Conservation (phyloP, 2,329 filamentous ascomycete species). For the Colletotrichum tofieldiae region DNA sequence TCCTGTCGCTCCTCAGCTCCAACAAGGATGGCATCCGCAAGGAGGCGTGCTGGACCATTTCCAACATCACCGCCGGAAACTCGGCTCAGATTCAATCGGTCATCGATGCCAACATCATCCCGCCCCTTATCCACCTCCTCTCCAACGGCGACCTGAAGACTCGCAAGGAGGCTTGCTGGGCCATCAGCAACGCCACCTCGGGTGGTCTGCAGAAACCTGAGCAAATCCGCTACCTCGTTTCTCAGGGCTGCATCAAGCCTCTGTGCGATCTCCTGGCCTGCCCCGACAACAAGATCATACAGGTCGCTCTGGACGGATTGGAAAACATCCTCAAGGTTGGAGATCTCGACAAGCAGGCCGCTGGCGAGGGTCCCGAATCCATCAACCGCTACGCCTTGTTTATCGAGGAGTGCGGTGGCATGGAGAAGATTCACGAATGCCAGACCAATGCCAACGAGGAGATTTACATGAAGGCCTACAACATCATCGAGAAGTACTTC, state of each 20-base stretch:
- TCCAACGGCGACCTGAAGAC: constrained; percentile 99
- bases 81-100: constrained; percentile 97
- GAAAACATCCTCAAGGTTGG: constrained; percentile 99
- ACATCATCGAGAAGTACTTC: constrained; percentile 99
- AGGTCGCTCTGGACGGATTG: constrained; percentile 95
- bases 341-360: constrained; percentile 96
- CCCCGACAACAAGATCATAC: constrained; percentile 99
- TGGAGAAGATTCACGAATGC: constrained; percentile 99
- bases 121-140: constrained; percentile 94
- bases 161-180: constrained; percentile 99
- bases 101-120: constrained; percentile 96
- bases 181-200: constrained; percentile 98
- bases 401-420: constrained; percentile 98
- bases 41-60: constrained; percentile 99
- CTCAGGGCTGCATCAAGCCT: constrained; percentile 96
- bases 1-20: constrained; percentile 94
- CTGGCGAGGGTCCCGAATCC: constrained; percentile 79
- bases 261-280: constrained; percentile 95
- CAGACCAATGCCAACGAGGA: constrained; percentile 99
- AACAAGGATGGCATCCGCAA: constrained; percentile 99
- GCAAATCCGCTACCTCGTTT: constrained; percentile 95
- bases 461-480: constrained; percentile 99
- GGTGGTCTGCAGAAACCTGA: constrained; percentile 98
- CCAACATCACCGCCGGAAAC: constrained; percentile 98
- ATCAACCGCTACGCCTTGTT: constrained; percentile 98